A percentile compares a stretch with the other conserved stretches of the same genome.
Evolutionary conservation across 2,329 filamentous ascomycete species (phyloP).

Genomic region (Cladophialophora yegresii): DNA sequence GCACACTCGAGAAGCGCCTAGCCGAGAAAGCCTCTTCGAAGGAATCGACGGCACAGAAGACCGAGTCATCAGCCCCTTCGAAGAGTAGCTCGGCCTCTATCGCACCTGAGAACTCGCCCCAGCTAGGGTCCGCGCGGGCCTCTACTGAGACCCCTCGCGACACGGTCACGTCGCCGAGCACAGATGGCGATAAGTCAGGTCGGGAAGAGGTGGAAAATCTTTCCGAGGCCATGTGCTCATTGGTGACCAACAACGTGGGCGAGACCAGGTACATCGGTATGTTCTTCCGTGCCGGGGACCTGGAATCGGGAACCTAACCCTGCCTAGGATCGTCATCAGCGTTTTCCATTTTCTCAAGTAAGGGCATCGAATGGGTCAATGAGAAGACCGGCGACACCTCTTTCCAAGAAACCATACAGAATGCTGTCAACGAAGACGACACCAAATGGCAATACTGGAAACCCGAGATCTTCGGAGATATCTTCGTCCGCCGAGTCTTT

Average conservation of each 20-base stretch:
- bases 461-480: conserved; percentile 91
- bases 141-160: conserved; percentile 40
- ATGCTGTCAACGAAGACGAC: conserved; percentile 72
- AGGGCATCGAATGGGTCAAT: conserved; percentile 98
- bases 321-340: conserved; percentile 83
- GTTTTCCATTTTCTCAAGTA: conserved; percentile 97
- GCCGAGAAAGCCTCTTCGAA: conserved; percentile 52
- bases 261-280: conserved; percentile 94
- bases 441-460: conserved; percentile 98
- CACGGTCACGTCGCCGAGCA: conserved; percentile 34
- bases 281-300: conserved; percentile 34
- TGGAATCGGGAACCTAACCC: conserved; percentile 32
- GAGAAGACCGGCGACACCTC: conserved; percentile 94
- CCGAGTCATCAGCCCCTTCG: conserved; percentile 29
- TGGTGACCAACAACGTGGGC: conserved; percentile 91
- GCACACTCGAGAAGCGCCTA: conserved; percentile 77
- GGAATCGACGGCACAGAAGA: conserved; percentile 14
- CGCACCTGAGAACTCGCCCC: conserved; percentile 21
- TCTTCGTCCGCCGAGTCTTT: conserved; percentile 84
- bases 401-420: conserved; percentile 91
- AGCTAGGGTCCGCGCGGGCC: conserved; percentile 23
- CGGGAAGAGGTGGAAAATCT: conserved; percentile 73
- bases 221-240: conserved; percentile 98
- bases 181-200: conserved; percentile 41
- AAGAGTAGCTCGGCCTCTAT: conserved; percentile 24